These are phyloP conservation scores for Acacia confusa DNA, from an alignment of 306 rosid genomes.

Conservation along the genomic window DNA sequence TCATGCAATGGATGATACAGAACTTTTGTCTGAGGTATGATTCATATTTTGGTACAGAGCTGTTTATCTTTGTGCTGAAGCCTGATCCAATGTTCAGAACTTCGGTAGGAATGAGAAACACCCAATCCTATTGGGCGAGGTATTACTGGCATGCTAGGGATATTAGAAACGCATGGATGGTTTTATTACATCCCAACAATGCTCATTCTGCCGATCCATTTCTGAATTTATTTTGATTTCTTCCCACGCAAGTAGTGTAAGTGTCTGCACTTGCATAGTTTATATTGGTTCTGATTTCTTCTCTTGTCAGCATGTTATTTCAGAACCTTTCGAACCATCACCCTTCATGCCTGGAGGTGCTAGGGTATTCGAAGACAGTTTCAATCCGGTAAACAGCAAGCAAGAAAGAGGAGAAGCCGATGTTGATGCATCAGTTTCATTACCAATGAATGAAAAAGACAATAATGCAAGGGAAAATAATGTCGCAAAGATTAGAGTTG, in stretches of 20 bases:
- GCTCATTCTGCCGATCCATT: slow-evolving; percentile 7
- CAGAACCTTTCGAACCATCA: slow-evolving; percentile 90
- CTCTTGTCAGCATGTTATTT: slow-evolving; percentile 69
- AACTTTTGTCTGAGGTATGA: slow-evolving; percentile 88
- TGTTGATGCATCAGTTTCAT: slow-evolving; percentile 52
- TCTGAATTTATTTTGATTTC: slow-evolving; percentile 20
- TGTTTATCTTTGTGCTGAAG: slow-evolving; percentile 4
- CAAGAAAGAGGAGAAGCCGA: slow-evolving; percentile 69
- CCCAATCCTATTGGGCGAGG: neutral
- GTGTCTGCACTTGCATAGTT: slow-evolving; percentile 8
- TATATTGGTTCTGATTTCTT: slow-evolving; percentile 29
- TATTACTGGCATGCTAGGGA: neutral
- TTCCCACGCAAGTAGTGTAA: neutral
- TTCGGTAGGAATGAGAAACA: neutral
- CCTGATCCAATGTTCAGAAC: neutral
- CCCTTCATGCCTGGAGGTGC: slow-evolving; percentile 86
- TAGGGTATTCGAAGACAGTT: slow-evolving; percentile 63
- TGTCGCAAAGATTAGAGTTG: slow-evolving; percentile 96
- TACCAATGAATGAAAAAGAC: slow-evolving; percentile 69
- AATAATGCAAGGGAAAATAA: slow-evolving; percentile 67
- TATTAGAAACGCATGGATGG: neutral
- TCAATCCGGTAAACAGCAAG: slow-evolving; percentile 50
- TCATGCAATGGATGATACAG: slow-evolving; percentile 98
- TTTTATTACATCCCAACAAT: neutral
- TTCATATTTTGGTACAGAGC: neutral